Conservation (phyloP, 2,329 filamentous ascomycete genomes). For the Mycogone perniciosa region DNA sequence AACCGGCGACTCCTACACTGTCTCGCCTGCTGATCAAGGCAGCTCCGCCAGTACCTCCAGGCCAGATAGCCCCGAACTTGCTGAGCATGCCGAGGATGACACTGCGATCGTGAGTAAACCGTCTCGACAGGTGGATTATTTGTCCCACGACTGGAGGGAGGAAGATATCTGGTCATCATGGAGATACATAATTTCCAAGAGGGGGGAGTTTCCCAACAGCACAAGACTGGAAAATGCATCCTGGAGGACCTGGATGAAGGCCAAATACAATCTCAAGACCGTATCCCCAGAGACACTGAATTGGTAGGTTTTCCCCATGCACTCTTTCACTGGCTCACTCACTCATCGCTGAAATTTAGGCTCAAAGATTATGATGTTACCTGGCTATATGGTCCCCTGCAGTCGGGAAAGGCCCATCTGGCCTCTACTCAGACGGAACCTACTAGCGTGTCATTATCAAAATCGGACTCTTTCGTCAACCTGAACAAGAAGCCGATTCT, state of each 20-base stretch:
- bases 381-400: conserved; percentile 92
- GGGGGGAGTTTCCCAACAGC: conserved; percentile 72
- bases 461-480: conserved; percentile 59
- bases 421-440: conserved; percentile 39
- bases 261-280: conserved; percentile 79
- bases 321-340: not conserved
- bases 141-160: conserved; percentile 88
- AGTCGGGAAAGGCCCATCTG: conserved; percentile 58
- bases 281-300: conserved; percentile 88
- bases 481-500: conserved; percentile 77
- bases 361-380: conserved; percentile 96
- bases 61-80: conserved; percentile 50
- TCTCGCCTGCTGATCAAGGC: conserved; percentile 50
- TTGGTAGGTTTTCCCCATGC: conserved; percentile 55
- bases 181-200: conserved; percentile 81
- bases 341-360: conserved; percentile 46
- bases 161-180: conserved; percentile 98
- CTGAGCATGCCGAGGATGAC: conserved; percentile 69
- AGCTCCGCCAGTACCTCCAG: conserved; percentile 45
- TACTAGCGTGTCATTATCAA: conserved; percentile 41
- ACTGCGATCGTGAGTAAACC: conserved; percentile 67
- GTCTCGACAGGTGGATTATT: conserved; percentile 87
- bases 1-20: conserved; percentile 43
- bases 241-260: conserved; percentile 95
- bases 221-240: conserved; percentile 88